phyloP scores from a whole-genome alignment of 495 filamentous ascomycete genomes.

The Thermothielavioides terrestris region DNA sequence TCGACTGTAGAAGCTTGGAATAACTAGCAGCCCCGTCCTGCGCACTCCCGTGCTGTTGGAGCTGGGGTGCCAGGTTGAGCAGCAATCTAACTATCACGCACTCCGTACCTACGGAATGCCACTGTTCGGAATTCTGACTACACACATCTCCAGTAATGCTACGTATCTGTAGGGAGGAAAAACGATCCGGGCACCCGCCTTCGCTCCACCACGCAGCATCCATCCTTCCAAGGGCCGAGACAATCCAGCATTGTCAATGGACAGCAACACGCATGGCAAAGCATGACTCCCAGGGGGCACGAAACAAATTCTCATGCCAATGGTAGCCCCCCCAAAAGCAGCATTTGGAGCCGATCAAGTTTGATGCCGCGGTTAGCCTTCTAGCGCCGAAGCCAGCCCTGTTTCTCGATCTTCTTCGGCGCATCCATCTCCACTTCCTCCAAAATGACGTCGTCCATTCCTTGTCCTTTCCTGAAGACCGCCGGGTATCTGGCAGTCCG shows the following conservation, averaged over 20 bases:
- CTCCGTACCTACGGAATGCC: too few relatives aligned
- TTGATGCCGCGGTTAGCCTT: background rate
- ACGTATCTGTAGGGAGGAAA: too few relatives aligned
- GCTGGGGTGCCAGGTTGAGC: background rate
- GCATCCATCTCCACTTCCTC: background rate
- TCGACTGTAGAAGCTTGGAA: too few relatives aligned
- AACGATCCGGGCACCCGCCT: background rate
- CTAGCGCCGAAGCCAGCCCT: background rate
- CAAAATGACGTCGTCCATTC: conserved; percentile 2
- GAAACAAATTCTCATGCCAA: background rate
- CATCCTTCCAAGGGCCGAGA: background rate
- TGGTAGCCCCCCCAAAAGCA: background rate
- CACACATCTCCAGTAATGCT: too few relatives aligned
- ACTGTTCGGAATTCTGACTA: too few relatives aligned
- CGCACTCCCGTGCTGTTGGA: background rate
- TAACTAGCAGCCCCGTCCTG: too few relatives aligned
- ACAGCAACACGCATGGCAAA: background rate
- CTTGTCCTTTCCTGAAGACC: too few relatives aligned
- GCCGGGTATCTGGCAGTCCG: background rate
- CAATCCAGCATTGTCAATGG: conserved; percentile 4
- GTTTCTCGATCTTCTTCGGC: background rate
- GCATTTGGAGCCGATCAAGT: background rate
- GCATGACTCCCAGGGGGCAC: background rate
- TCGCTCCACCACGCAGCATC: background rate
- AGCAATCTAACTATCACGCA: too few relatives aligned